phyloP scores from a whole-genome alignment of 1,284 basidiomycete genomes.

The Rhizoctonia solani region DNA sequence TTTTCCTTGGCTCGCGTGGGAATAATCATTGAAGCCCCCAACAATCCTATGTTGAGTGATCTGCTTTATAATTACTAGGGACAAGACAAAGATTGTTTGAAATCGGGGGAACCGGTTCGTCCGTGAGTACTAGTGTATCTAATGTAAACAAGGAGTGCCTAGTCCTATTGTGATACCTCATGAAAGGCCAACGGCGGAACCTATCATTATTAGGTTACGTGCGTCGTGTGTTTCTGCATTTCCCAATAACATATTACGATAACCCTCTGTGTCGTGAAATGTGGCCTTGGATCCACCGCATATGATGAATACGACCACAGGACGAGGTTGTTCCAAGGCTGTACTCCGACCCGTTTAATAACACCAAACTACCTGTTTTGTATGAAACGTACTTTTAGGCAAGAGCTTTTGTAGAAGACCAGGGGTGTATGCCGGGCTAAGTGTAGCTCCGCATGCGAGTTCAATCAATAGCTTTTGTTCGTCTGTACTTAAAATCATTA shows the following conservation, averaged over 20 bases:
- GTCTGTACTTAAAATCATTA: constrained; percentile 49
- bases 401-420: constrained; percentile 56
- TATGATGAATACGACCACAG: constrained; percentile 62
- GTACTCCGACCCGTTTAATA: constrained; percentile 39
- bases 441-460: constrained; percentile 68
- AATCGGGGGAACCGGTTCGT: no score
- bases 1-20: no score
- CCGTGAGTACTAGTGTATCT: no score
- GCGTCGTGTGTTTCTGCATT: neutral
- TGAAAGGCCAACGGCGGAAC: neutral
- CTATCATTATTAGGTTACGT: neutral
- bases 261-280: constrained; percentile 49
- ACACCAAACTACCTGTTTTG: constrained; percentile 38
- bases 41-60: no score
- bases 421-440: constrained; percentile 63
- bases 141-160: no score
- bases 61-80: neutral
- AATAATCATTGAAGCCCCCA: no score
- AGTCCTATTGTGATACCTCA: no score
- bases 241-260: constrained; percentile 17
- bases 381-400: constrained; percentile 9
- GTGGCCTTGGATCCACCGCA: constrained; percentile 75
- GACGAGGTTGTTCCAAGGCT: neutral
- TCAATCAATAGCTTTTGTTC: constrained; percentile 75
- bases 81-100: neutral